phyloP scores from a whole-genome alignment of 805 yeast species.

The Myxozyma kluyveri region DNA sequence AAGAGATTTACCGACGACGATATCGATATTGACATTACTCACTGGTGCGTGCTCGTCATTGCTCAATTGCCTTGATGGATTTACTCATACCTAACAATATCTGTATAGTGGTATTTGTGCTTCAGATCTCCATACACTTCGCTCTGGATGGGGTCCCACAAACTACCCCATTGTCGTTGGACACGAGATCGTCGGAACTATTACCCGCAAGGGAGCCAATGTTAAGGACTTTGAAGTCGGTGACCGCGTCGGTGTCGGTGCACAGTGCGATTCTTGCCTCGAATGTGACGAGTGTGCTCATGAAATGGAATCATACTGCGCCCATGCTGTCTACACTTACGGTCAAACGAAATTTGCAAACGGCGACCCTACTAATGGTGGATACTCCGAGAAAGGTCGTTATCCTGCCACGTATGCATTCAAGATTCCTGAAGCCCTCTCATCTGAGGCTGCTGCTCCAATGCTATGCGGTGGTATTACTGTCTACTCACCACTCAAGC shows the following conservation, averaged over 20 bases:
- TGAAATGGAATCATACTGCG: conserved; percentile 59
- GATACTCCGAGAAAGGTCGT: conserved; percentile 60
- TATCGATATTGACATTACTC: conserved; percentile 27
- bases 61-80: neutral
- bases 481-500: conserved; percentile 60
- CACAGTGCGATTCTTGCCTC: conserved; percentile 59
- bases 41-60: conserved; percentile 19
- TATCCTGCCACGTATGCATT: conserved; percentile 62
- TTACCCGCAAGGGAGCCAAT: conserved; percentile 52
- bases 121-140: conserved; percentile 53
- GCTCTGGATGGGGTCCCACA: conserved; percentile 51
- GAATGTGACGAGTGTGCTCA: conserved; percentile 58
- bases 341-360: conserved; percentile 34
- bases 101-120: conserved; percentile 50
- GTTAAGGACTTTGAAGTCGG: conserved; percentile 54
- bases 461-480: conserved; percentile 77
- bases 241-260: conserved; percentile 79
- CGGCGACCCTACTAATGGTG: conserved; percentile 46
- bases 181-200: conserved; percentile 45
- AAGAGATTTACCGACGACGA: conserved; percentile 29
- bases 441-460: conserved; percentile 62
- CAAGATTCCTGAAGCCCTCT: conserved; percentile 57
- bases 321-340: conserved; percentile 51
- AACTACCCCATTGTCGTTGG: conserved; percentile 47
- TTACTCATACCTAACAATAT: conserved; percentile 1